Evolutionary conservation across 2,329 filamentous ascomycete species (phyloP), one percentile per base, ranked within the genome.

Genomic region (Madurella mycetomatis): DNA sequence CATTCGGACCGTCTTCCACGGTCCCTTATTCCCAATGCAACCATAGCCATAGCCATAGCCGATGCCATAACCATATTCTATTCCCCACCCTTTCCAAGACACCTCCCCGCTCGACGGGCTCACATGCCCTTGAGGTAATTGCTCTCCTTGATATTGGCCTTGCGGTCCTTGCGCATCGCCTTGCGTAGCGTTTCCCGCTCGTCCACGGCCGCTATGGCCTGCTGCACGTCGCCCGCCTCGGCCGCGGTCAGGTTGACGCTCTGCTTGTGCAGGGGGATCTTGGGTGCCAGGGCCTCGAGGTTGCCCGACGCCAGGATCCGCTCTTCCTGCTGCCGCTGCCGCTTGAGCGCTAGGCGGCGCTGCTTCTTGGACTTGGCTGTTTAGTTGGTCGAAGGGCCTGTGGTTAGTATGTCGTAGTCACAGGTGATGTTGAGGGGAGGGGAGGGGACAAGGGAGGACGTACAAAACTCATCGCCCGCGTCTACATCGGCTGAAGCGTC

Each of bases 111-210:
- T 12, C 37, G 15, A 19, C 11, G 5, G 3, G 32, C 61, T 74
- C 77, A 84, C 87, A 92, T 90, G 42, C 84, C 82, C 80, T 87
- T 88, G 72, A 94, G 81, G 79, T 91, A 94, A 74, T 94, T 94
- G 68, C 73, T 74, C 77, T 94, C 89, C 82, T 92, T 92, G 67
- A 94, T 94, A 72, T 79, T 82, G 56, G 81, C 82, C 72, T 86
- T 83, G 68, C 88, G 78, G 75, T 90, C 87, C 69, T 81, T 81
- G 66, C 88, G 81, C 87, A 91, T 85, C 34, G 84, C 84, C 72
- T 78, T 81, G 61, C 78, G 86, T 65, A 92, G 74, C 63, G 85
- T 82, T 58, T 79, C 76, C 67, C 87, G 77, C 67, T 81, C 75
- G 31, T 69, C 64, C 9, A 68, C 72, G 34, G 80, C 79, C 48